phyloP scores from a whole-genome alignment of 352 stramenopile genomes.

The Thalassiosira mediterranea region DNA sequence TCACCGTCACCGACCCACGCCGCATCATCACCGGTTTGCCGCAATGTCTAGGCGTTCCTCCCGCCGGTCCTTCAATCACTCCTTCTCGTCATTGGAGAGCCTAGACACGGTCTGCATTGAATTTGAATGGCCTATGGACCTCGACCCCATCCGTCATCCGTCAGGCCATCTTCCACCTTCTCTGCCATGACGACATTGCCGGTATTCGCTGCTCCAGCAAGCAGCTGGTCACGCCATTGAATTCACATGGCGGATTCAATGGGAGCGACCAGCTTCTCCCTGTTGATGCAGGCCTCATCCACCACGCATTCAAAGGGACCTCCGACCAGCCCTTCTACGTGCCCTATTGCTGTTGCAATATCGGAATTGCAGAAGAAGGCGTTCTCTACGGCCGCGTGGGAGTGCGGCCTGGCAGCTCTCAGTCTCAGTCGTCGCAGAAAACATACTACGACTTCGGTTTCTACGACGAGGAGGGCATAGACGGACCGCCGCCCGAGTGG shows the following conservation, averaged over 20 bases:
- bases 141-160: not conserved
- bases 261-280: not conserved
- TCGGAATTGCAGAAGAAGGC: not conserved
- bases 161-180: not conserved
- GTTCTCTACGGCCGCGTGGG: not conserved
- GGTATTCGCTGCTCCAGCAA: conserved; percentile 4
- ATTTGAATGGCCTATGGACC: not conserved
- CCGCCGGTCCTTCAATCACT: too few species aligned
- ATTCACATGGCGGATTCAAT: conserved; percentile 6
- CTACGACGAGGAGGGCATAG: not conserved
- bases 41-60: too few species aligned
- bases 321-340: not conserved
- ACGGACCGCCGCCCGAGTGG: not conserved
- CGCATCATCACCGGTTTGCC: too few species aligned
- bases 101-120: not conserved
- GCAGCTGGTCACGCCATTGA: conserved; percentile 14
- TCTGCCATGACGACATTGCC: not conserved
- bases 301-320: not conserved
- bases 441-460: conserved; percentile 1
- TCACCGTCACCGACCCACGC: too few species aligned
- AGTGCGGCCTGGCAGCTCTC: not conserved
- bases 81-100: not conserved
- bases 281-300: not conserved
- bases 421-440: too few species aligned
- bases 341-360: not conserved